Evolutionary conservation across 805 yeast species (phyloP).

Genomic region (Wickerhamomyces xylosicus): DNA sequence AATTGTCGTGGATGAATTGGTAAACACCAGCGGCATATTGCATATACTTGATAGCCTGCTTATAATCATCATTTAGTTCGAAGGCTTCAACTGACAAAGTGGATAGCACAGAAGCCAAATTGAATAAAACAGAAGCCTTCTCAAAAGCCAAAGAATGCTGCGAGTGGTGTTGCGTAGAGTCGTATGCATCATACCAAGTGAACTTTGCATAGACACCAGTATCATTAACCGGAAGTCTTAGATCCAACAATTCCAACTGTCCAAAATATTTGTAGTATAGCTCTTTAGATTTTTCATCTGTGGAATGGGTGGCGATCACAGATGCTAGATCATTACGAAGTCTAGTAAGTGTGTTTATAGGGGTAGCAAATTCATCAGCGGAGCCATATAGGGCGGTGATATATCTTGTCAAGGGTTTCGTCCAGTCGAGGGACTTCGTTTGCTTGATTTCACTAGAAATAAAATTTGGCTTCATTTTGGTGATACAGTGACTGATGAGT

Average conservation of each 20-base stretch:
- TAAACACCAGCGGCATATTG: conserved; percentile 76
- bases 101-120: conserved; percentile 57
- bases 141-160: conserved; percentile 83
- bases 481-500: too few species aligned
- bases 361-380: conserved; percentile 45
- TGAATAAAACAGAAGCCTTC: conserved; percentile 76
- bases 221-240: conserved; percentile 61
- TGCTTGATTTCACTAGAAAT: conserved; percentile 22
- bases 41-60: conserved; percentile 46
- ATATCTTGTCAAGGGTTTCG: conserved; percentile 44
- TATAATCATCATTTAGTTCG: conserved; percentile 32
- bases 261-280: conserved; percentile 63
- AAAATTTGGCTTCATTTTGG: conserved; percentile 12
- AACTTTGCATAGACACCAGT: conserved; percentile 45
- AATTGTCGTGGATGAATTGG: conserved; percentile 63
- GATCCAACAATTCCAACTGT: conserved; percentile 68
- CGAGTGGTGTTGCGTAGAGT: conserved; percentile 34
- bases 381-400: conserved; percentile 55
- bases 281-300: conserved; percentile 33
- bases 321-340: conserved; percentile 16
- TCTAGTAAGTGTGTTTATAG: conserved; percentile 48
- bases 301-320: conserved; percentile 38
- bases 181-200: conserved; percentile 74
- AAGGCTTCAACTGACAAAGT: conserved; percentile 32
- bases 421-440: conserved; percentile 60